Evolutionary conservation across 179 eudicot species (phyloP).

Genomic region (Heliamphora pulchella): DNA sequence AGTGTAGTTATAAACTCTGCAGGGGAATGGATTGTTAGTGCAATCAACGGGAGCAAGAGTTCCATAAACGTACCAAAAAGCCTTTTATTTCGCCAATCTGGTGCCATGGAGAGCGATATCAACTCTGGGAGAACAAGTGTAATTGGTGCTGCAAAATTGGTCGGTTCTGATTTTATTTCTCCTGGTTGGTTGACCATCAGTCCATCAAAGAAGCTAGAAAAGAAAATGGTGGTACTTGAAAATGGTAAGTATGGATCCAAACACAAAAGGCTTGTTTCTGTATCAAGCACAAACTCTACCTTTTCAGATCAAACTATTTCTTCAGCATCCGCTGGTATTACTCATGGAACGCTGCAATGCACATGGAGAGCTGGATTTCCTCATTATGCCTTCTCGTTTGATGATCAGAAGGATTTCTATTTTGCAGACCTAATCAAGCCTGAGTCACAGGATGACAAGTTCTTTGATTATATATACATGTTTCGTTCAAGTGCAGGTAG

Average conservation of each 20-base stretch:
- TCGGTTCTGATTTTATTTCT: constrained; percentile 18
- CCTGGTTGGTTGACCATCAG: constrained; percentile 18
- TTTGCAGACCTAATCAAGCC: constrained; percentile 36
- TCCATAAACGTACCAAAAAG: constrained; percentile 51
- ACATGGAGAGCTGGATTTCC: constrained; percentile 60
- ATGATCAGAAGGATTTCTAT: constrained; percentile 57
- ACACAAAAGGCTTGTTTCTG: constrained; percentile 37
- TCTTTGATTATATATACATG: constrained; percentile 43
- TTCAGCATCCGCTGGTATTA: constrained; percentile 22
- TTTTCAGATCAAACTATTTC: constrained; percentile 35
- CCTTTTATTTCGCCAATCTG: constrained; percentile 51
- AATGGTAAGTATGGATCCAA: constrained; percentile 25
- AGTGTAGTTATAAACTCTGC: constrained; percentile 18
- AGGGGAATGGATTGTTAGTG: constrained; percentile 42
- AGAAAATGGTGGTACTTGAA: constrained; percentile 20
- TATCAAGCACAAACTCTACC: constrained; percentile 34
- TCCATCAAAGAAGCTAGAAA: constrained; percentile 27
- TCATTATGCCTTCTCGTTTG: constrained; percentile 54
- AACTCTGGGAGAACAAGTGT: constrained; percentile 27
- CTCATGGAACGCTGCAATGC: constrained; percentile 63
- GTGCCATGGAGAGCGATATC: constrained; percentile 23
- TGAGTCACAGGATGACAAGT: constrained; percentile 30
- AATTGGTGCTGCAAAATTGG: constrained; percentile 22
- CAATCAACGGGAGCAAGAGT: constrained; percentile 48
- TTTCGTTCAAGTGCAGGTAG: constrained; percentile 38